Evolutionary conservation across 1,284 basidiomycete species (phyloP).

Genomic region (Irpex sp.): DNA sequence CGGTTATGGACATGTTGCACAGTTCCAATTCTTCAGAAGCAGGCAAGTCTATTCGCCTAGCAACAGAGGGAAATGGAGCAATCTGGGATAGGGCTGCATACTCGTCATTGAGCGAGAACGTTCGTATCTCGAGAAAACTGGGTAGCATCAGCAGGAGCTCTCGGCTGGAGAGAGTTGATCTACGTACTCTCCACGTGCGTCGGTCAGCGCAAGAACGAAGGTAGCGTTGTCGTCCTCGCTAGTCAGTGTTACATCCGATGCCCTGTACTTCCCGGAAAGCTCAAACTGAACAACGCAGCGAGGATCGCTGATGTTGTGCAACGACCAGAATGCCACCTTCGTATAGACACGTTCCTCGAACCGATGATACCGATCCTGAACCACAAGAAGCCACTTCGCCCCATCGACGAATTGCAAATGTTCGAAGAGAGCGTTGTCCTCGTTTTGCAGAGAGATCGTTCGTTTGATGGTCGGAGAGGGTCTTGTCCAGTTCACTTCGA

Average conservation of each 20-base stretch:
- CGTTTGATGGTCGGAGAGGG: constrained; percentile 29
- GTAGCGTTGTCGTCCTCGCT: constrained; percentile 22
- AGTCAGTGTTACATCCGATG: constrained; percentile 28
- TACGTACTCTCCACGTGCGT: constrained; percentile 22
- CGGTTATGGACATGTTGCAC: constrained; percentile 4
- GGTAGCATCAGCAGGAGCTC: not conserved
- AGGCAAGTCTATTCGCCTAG: constrained; percentile 14
- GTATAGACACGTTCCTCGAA: constrained; percentile 22
- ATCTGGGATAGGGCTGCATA: constrained; percentile 15
- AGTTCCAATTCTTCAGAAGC: not conserved
- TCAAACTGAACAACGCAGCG: constrained; percentile 32
- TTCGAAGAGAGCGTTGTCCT: constrained; percentile 29
- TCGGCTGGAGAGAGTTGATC: not conserved
- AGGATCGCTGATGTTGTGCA: constrained; percentile 24
- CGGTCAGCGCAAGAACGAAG: constrained; percentile 27
- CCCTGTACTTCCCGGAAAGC: constrained; percentile 27
- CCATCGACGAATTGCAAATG: constrained; percentile 40
- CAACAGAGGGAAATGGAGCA: constrained; percentile 15
- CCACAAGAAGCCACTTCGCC: constrained; percentile 40
- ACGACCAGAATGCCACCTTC: constrained; percentile 36
- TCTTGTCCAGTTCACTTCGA: constrained; percentile 48
- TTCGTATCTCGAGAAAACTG: constrained; percentile 24
- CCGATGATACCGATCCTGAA: constrained; percentile 31
- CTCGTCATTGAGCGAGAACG: constrained; percentile 17
- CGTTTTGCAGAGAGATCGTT: constrained; percentile 30